These are phyloP conservation scores for Suhomyces pyralidae DNA, from an alignment of 805 yeast species.

Conservation along the genomic window DNA sequence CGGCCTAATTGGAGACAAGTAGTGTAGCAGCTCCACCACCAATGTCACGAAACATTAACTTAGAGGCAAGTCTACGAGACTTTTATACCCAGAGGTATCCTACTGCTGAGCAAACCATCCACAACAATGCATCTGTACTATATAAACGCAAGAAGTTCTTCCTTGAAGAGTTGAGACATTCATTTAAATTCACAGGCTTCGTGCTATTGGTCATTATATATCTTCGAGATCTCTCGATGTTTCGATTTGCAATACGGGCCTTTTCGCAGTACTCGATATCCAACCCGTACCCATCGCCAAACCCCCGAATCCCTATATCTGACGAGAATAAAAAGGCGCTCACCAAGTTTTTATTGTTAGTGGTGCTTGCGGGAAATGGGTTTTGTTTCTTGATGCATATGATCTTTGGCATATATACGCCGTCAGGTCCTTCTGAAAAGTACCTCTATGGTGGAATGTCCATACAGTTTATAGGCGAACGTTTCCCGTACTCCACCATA, in stretches of 20 bases:
- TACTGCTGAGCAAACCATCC: slow-evolving; percentile 36
- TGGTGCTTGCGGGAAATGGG: slow-evolving; percentile 21
- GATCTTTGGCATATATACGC: slow-evolving; percentile 20
- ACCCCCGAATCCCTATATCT: slow-evolving; percentile 9
- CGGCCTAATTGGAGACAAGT: neutral
- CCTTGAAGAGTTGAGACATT: slow-evolving; percentile 30
- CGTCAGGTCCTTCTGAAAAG: slow-evolving; percentile 13
- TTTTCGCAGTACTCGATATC: slow-evolving; percentile 27
- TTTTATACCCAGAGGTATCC: slow-evolving; percentile 32
- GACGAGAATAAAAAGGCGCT: slow-evolving; percentile 28
- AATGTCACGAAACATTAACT: slow-evolving; percentile 3
- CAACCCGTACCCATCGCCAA: slow-evolving; percentile 22
- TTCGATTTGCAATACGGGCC: slow-evolving; percentile 26
- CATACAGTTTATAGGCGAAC: slow-evolving; percentile 40
- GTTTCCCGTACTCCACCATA: slow-evolving; percentile 22
- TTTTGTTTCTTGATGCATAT: slow-evolving; percentile 26
- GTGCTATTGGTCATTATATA: slow-evolving; percentile 36
- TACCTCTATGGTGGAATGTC: slow-evolving; percentile 33
- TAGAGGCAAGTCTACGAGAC: slow-evolving; percentile 22
- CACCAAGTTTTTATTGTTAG: slow-evolving; percentile 24
- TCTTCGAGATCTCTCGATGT: slow-evolving; percentile 39
- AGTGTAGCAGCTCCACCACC: neutral
- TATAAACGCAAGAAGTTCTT: slow-evolving; percentile 44
- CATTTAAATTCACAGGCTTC: slow-evolving; percentile 34
- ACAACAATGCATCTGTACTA: slow-evolving; percentile 38